Evolutionary conservation across 306 rosid species (phyloP).

Genomic region (Cicer cuneatum): DNA sequence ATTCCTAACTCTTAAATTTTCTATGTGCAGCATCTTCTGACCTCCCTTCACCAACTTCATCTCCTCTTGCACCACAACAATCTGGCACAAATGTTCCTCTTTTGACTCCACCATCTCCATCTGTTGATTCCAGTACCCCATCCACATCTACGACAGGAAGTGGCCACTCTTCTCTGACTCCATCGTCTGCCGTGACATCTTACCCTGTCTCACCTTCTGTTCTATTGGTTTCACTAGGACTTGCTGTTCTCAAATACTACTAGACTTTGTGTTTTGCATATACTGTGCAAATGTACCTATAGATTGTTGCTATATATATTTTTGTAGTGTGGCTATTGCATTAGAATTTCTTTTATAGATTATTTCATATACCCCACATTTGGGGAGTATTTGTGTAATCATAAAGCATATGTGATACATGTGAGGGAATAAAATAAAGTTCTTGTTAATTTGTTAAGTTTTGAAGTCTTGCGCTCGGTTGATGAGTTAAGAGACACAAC

Average conservation of each 20-base stretch:
- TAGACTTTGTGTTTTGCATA: conserved; percentile 36
- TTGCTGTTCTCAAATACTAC: conserved; percentile 50
- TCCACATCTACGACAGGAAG: conserved; percentile 54
- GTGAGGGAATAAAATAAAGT: conserved; percentile 1
- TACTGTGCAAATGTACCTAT: neutral
- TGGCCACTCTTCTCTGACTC: conserved; percentile 64
- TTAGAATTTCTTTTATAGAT: conserved; percentile 3
- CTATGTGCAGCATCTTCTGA: conserved; percentile 55
- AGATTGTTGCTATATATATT: conserved; percentile 25
- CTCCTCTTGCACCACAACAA: conserved; percentile 62
- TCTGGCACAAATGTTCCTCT: conserved; percentile 46
- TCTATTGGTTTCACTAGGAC: conserved; percentile 54
- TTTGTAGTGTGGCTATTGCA: conserved; percentile 40
- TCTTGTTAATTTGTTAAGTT: neutral
- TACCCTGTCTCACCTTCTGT: conserved; percentile 49
- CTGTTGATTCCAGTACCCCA: conserved; percentile 57
- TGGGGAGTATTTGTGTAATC: conserved; percentile 32
- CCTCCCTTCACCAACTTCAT: conserved; percentile 54
- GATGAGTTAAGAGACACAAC: too few relatives aligned
- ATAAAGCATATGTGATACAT: conserved; percentile 20
- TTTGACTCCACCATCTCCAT: conserved; percentile 57
- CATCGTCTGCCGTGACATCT: conserved; percentile 61
- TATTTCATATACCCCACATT: conserved; percentile 37
- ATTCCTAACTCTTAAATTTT: conserved; percentile 26
- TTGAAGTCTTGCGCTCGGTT: too few relatives aligned